Evolutionary conservation across 1,139 yeast genomes (phyloP), one percentile per base, ranked within the genome.

Genomic region (Zygosaccharomyces pseudobailii): DNA sequence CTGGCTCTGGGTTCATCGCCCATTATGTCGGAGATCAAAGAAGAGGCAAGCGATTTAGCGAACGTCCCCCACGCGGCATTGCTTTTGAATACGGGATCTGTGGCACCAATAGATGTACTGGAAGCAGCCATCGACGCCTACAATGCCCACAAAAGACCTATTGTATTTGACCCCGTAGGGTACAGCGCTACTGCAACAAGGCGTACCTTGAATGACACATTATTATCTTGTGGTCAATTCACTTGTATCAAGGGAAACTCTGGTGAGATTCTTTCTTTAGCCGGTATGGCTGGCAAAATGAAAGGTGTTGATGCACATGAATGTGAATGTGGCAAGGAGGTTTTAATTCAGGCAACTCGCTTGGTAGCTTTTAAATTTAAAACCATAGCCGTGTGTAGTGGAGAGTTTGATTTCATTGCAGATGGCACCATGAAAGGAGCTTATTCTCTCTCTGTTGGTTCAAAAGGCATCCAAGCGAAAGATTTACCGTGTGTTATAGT

Each of bases 111-210:
- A 52, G 69, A 68, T 0, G 69, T 75, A 47, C 79, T 78, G 55
- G 57, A 70, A 25, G 61, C 63, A 5, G 96, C 94, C 0, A 66
- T 85, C 34, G 58, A 62, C 5, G 76, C 75, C 1, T 88, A 89
- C 62, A 85, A 84, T 60, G 63, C 63, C 23, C 59, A 68, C 17
- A 78, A 79, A 6, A 73, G 75, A 46, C 90, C 87, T 5, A 75
- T 88, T 34, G 78, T 89, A 0, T 82, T 85, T 57, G 97, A 90
- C 62, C 97, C 97, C 0, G 97, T 90, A 10, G 97, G 92, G 0
- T 88, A 84, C 36, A 96, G 96, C 25, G 96, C 96, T 0, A 76
- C 96, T 0, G 53, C 60, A 2, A 76, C 80, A 7, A 71, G 97
- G 50, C 69, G 72, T 32, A 62, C 66, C 3, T 71, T 80, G 25